These are phyloP conservation scores for Parascedosporium putredinis DNA, from an alignment of 2,329 filamentous ascomycete genomes.

Conservation along the genomic window DNA sequence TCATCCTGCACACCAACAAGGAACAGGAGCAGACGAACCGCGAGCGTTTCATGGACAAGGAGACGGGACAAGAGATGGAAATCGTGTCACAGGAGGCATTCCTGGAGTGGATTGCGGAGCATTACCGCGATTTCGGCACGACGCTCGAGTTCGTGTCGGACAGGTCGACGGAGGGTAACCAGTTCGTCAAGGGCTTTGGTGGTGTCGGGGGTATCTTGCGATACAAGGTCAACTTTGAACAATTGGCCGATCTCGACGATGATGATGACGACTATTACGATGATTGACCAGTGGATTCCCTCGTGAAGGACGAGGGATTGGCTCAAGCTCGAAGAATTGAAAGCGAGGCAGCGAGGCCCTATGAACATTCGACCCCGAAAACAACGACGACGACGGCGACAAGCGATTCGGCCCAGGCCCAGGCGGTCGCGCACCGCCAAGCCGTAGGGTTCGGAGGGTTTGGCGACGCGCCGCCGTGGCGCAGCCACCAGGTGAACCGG, in stretches of 20 bases:
- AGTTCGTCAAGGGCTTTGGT: constrained; percentile 99
- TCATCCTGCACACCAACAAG: constrained; percentile 82
- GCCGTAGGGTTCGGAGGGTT: background rate
- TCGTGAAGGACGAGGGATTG: constrained; percentile 78
- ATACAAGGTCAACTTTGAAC: constrained; percentile 99
- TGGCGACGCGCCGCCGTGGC: constrained; percentile 24
- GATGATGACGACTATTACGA: constrained; percentile 93
- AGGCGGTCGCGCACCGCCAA: constrained; percentile 23
- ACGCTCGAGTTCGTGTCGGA: constrained; percentile 96
- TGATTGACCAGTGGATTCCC: constrained; percentile 84
- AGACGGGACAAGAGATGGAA: constrained; percentile 96
- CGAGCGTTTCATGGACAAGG: constrained; percentile 85
- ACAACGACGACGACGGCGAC: too few relatives aligned
- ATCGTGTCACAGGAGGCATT: constrained; percentile 78
- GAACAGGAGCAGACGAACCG: constrained; percentile 55
- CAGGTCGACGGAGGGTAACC: constrained; percentile 94
- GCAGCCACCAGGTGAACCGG: constrained; percentile 41
- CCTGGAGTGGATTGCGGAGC: constrained; percentile 98
- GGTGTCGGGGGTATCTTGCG: constrained; percentile 94
- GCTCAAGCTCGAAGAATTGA: constrained; percentile 48
- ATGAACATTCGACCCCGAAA: constrained; percentile 27
- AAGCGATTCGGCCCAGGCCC: too few relatives aligned
- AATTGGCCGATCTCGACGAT: constrained; percentile 83
- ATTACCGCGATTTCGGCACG: constrained; percentile 96
- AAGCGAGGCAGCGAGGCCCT: constrained; percentile 21